Base-by-base conservation (phyloP, 345 rosid species). In the Clarkia xantiana region DNA sequence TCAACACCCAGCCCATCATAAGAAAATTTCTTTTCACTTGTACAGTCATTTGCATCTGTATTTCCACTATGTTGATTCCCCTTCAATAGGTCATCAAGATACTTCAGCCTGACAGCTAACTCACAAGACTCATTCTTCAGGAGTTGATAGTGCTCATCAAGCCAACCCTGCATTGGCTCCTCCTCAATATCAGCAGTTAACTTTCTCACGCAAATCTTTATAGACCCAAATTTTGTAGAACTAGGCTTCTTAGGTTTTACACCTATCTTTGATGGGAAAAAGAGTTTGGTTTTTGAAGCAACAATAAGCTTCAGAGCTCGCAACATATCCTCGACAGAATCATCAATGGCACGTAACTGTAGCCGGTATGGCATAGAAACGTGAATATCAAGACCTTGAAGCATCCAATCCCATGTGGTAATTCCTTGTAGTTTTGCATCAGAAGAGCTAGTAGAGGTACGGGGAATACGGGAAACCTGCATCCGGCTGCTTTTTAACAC, bases 131-230 rank as follows among this genome's bases (percentile, higher is more conserved):
- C 90, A 44, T 72, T 80, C 66, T 80, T 91, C 80, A 80, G 64
- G 68, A 91, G 71, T 34, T 67, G 78, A 67, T 76, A 86, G 60
- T 80, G 96, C 62, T 91, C 95, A 70, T 86, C 98, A 75, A 86
- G 96, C 98, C 98, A 91, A 29, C 98, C 98, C 63, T 86, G 94
- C 41, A 84, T 52, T 14, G 98, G 96, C 65, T 91, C 98, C 68
- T 91, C 98, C 74, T 91, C 96, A 38, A 91, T 91, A 68, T 91
- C 93, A 66, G 77, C 81, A 19, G 75, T 80, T 39, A 91, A 59
- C 58, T 71, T 84, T 51, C 93, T 88, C 63, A 91, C 67, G 53
- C 72, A 72, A 51, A 91, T 76, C 68, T 73, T 86, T 48, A 91
- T 53, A 57, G 87, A 48, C 54, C 96, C 93, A 78, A 81, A 65